Evolutionary conservation across 78 protist species (phyloP).

Genomic region (slime mould (Dictyostelium discoideum)): DNA sequence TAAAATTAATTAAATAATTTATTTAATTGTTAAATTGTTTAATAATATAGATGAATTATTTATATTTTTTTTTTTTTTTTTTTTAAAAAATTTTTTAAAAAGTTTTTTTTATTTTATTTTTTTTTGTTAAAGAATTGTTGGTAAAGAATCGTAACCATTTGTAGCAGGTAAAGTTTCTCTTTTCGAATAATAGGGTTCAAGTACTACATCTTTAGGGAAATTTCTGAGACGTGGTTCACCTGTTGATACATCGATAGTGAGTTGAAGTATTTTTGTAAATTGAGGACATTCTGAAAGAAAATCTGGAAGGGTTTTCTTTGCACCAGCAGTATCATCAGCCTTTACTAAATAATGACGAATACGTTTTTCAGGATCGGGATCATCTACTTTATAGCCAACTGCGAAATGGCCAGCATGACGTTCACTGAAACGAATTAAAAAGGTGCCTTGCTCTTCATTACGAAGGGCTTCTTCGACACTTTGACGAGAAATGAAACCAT

Average conservation of each 20-base stretch:
- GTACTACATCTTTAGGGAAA: conserved; percentile 78
- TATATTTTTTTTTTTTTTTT: too few relatives aligned
- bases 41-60: too few relatives aligned
- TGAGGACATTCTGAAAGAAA: conserved; percentile 81
- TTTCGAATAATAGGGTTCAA: conserved; percentile 64
- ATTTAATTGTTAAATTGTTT: too few relatives aligned
- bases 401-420: conserved; percentile 86
- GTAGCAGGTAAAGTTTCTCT: conserved; percentile 78
- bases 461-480: conserved; percentile 63
- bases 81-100: too few relatives aligned
- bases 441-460: conserved; percentile 81
- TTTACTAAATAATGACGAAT: conserved; percentile 81
- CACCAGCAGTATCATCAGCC: conserved; percentile 49
- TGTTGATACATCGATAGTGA: conserved; percentile 57
- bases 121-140: conserved; percentile 12
- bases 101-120: not conserved
- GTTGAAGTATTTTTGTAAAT: conserved; percentile 71
- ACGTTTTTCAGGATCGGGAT: conserved; percentile 56
- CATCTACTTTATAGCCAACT: conserved; percentile 59
- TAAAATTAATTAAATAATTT: too few relatives aligned
- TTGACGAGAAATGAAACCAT: conserved; percentile 81
- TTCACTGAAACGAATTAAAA: conserved; percentile 81
- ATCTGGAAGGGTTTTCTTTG: conserved; percentile 83
- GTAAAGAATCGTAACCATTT: conserved; percentile 69
- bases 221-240: conserved; percentile 68